A percentile compares a stretch with the other conserved stretches of the same genome.
These are phyloP conservation scores for Penicillium turbatum DNA, from an alignment of 495 filamentous ascomycete species.

Conservation along the genomic window DNA sequence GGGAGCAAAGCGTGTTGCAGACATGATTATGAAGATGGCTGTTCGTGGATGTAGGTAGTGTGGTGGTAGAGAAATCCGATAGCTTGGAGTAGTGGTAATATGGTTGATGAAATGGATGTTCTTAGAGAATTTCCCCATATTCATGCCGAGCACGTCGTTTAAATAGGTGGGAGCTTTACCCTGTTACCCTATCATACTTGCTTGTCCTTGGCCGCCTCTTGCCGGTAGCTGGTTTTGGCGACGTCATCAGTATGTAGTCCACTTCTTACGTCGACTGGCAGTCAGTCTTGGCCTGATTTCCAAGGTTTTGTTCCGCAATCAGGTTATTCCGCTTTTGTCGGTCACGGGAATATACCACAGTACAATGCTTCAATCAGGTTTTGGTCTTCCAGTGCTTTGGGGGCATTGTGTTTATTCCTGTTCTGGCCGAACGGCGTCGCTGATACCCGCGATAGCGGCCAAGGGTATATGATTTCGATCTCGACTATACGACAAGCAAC, in stretches of 20 bases:
- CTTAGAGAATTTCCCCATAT: constrained; percentile 2
- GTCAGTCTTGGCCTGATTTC: constrained; percentile 14
- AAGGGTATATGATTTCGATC: not conserved
- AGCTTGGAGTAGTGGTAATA: not conserved
- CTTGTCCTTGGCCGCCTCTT: constrained; percentile 4
- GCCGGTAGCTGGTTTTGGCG: constrained; percentile 8
- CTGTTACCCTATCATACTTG: constrained; percentile 6
- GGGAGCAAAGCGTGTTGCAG: constrained; percentile 19
- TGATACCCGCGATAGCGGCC: not conserved
- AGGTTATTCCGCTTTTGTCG: not conserved
- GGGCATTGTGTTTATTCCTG: not conserved
- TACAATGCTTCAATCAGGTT: not conserved
- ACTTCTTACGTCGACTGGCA: constrained; percentile 30
- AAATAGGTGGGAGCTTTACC: not conserved
- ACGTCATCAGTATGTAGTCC: constrained; percentile 21
- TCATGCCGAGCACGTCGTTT: not conserved
- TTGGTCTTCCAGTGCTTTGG: not conserved
- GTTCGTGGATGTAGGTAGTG: not conserved
- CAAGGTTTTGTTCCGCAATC: not conserved
- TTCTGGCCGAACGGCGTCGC: not conserved
- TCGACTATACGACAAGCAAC: not conserved
- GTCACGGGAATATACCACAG: not conserved
- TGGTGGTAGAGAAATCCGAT: not conserved
- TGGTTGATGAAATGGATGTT: not conserved
- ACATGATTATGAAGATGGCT: constrained; percentile 16